Base-by-base conservation (phyloP, 345 rosid species). In the Ceriops decandra region DNA sequence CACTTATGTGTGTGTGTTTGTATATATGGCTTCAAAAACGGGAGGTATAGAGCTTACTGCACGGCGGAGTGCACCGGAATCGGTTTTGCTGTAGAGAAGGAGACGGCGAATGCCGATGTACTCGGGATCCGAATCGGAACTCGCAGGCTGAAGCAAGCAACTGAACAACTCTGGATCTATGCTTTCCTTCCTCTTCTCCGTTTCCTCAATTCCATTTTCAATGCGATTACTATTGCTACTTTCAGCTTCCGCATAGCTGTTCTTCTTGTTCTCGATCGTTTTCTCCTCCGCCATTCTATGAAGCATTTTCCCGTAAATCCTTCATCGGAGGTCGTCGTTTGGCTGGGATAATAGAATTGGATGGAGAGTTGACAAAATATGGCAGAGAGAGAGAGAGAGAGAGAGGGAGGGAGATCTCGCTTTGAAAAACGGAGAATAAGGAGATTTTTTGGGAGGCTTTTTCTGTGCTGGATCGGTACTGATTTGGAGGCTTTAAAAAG, bases 101-200 rank as follows among this genome's bases (percentile, higher is more conserved):
- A 95, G 81, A 19, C 96, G 95, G 51, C 99, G 97, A 58, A 87
- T 73, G 69, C 91, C 97, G 75, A 88, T 33, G 63, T 89, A 95
- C 9, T 74, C 79, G 21, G 87, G 89, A 85, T 85, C 90, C 70
- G 83, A 84, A 64, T 87, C 86, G 60, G 89, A 13, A 57, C 74
- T 76, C 31, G 66, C 60, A 2, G 99, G 93, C 36, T 95, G 97
- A 76, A 95, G 88, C 85, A 88, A 77, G 78, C 96, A 90, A 68
- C 89, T 65, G 69, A 91, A 81, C 63, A 88, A 71, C 77, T 87
- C 96, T 16, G 81, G 91, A 88, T 88, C 95, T 71, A 77, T 76
- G 3, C 59, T 67, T 42, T 66, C 75, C 74, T 58, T 75, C 24
- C 68, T 74, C 24, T 54, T 28, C 59, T 21, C 16, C 59, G 59